phyloP scores from a whole-genome alignment of 164 flowering plant species.

The Umbilicus rupestris region DNA sequence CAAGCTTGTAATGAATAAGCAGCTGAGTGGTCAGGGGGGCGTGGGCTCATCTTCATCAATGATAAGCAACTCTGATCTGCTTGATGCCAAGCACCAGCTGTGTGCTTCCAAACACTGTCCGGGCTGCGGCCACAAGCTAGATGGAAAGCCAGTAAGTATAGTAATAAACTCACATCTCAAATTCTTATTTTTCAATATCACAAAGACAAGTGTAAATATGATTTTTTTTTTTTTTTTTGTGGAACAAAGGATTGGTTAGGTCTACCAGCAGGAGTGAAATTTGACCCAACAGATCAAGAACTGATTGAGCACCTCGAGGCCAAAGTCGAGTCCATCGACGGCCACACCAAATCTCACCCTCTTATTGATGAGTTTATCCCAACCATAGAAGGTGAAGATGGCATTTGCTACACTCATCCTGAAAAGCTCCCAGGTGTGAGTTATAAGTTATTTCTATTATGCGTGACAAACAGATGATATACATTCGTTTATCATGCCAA shows the following conservation, averaged over 20 bases:
- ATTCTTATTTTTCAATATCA: neutral
- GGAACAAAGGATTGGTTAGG: conserved; percentile 81
- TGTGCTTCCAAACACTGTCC: conserved; percentile 93
- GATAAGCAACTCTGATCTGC: conserved; percentile 62
- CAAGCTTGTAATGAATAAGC: neutral
- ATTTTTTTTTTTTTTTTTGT: conserved; percentile 11
- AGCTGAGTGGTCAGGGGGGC: conserved; percentile 34
- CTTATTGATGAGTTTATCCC: conserved; percentile 88
- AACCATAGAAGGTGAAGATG: conserved; percentile 91
- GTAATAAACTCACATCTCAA: neutral
- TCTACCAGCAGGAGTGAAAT: conserved; percentile 93
- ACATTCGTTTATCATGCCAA: neutral
- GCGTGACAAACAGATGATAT: neutral
- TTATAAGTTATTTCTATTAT: neutral
- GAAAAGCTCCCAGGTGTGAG: conserved; percentile 82
- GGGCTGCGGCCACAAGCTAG: conserved; percentile 86
- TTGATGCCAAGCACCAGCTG: conserved; percentile 82
- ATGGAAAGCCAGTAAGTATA: conserved; percentile 64
- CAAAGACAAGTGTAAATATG: too few species aligned
- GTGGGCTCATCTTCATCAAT: conserved; percentile 25
- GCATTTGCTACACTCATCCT: conserved; percentile 93
- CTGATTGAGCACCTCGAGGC: conserved; percentile 89
- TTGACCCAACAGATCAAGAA: conserved; percentile 94
- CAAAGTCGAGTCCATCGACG: conserved; percentile 47
- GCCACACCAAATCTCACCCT: conserved; percentile 66